Percentiles rank a stretch among this genome's conserved stretches.
Evolutionary conservation across 2,329 filamentous ascomycete species (phyloP).

Genomic region (Neobulgaria alba): DNA sequence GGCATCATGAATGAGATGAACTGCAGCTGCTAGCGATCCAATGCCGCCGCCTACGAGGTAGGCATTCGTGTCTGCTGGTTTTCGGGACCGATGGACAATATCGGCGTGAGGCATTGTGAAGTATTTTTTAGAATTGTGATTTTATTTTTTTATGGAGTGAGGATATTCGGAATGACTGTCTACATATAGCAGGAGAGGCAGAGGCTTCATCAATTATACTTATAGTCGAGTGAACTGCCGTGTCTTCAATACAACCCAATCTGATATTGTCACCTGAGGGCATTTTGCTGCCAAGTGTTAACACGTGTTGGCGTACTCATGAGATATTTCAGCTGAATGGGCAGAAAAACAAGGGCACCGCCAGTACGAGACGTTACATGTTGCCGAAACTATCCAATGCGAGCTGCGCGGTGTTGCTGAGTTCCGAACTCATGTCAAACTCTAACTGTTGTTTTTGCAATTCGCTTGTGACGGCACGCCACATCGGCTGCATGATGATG

Average conservation of each 20-base stretch:
- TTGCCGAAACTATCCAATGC: neutral
- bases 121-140: neutral
- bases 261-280: slow-evolving; percentile 3
- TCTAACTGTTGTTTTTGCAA: neutral
- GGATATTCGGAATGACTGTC: slow-evolving; percentile 1
- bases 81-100: slow-evolving; percentile 2
- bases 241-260: too few species aligned
- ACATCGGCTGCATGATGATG: slow-evolving; percentile 1
- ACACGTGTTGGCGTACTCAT: neutral
- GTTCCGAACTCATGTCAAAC: neutral
- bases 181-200: slow-evolving; percentile 1
- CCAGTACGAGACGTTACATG: neutral
- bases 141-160: too few species aligned
- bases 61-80: slow-evolving; percentile 21
- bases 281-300: neutral
- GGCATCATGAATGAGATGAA: slow-evolving; percentile 26
- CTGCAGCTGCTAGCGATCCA: slow-evolving; percentile 26
- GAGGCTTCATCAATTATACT: slow-evolving; percentile 1
- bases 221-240: neutral
- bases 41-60: slow-evolving; percentile 28
- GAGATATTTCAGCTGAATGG: too few species aligned
- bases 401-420: neutral
- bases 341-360: too few species aligned
- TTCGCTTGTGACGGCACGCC: slow-evolving; percentile 4
- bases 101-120: slow-evolving; percentile 5